Conservation (phyloP, 192 early-diverging fungal species). For the Lobosporangium transversale region DNA sequence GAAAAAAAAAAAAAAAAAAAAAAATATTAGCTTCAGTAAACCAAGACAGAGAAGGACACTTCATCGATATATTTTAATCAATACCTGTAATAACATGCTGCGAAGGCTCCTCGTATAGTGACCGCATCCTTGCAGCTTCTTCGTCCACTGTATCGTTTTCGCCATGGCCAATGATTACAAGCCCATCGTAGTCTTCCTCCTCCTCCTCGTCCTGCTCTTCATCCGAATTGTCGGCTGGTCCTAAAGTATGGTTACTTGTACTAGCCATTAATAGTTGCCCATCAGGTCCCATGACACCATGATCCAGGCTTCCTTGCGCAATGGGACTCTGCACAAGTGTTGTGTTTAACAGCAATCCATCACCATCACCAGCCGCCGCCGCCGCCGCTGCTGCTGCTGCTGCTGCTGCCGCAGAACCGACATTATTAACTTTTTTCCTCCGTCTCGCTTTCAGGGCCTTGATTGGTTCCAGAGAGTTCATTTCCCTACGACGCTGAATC, state of each 20-base stretch:
- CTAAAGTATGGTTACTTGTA: background rate
- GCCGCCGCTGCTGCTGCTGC: background rate
- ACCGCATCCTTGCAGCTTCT: slow-evolving; percentile 26
- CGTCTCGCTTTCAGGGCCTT: slow-evolving; percentile 15
- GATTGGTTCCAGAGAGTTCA: slow-evolving; percentile 42
- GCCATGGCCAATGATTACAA: slow-evolving; percentile 47
- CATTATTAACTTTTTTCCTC: slow-evolving; percentile 41
- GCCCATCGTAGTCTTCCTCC: slow-evolving; percentile 47
- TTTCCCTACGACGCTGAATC: slow-evolving; percentile 43
- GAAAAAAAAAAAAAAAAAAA: slow-evolving; percentile 1
- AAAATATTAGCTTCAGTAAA: background rate
- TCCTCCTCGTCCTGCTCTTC: slow-evolving; percentile 41
- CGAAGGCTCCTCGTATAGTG: slow-evolving; percentile 30
- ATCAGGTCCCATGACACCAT: background rate
- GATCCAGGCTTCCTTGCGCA: slow-evolving; percentile 4
- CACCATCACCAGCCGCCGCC: background rate
- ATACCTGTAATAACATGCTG: slow-evolving; percentile 49
- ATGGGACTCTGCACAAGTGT: slow-evolving; percentile 1
- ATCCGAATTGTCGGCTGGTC: slow-evolving; percentile 17
- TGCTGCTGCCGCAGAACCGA: too few species aligned
- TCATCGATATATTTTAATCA: background rate
- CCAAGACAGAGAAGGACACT: background rate
- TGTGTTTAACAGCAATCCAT: background rate
- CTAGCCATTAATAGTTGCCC: background rate
- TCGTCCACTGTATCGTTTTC: slow-evolving; percentile 51